These are phyloP conservation scores for Teunomyces lycoperdinae DNA, from an alignment of 805 yeast genomes.

Conservation along the genomic window DNA sequence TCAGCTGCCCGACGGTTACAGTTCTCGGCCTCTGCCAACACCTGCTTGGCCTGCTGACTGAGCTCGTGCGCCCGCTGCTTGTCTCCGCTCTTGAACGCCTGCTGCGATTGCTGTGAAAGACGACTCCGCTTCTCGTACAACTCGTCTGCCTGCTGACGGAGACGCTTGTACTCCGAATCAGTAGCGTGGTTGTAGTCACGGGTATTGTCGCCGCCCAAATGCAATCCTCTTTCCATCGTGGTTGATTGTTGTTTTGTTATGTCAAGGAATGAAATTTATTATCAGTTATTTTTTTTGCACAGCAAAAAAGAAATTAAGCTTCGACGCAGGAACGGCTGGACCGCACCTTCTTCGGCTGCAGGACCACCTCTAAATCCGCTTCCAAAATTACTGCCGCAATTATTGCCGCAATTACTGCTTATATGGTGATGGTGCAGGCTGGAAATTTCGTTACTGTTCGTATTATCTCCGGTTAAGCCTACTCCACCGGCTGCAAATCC, in stretches of 20 bases:
- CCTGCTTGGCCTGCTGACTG: slow-evolving; percentile 65
- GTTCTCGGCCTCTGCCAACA: slow-evolving; percentile 58
- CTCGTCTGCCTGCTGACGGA: slow-evolving; percentile 65
- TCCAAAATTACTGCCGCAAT: neutral
- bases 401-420: neutral
- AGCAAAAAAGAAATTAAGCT: neutral
- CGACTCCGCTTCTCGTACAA: slow-evolving; percentile 57
- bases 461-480: neutral
- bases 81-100: slow-evolving; percentile 74
- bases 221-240: slow-evolving; percentile 24
- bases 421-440: neutral
- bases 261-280: neutral
- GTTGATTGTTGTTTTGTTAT: neutral
- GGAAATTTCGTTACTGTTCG: no score
- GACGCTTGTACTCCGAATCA: slow-evolving; percentile 59
- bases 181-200: slow-evolving; percentile 72
- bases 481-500: neutral
- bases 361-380: no score
- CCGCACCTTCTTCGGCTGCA: neutral
- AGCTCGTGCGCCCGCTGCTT: slow-evolving; percentile 68
- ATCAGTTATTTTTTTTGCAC: neutral
- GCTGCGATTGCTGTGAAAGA: slow-evolving; percentile 66
- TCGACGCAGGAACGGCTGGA: neutral
- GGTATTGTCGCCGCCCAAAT: slow-evolving; percentile 23
- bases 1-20: slow-evolving; percentile 83